Conservation (phyloP, 2,329 filamentous ascomycete species). For the Cadophora sp. region DNA sequence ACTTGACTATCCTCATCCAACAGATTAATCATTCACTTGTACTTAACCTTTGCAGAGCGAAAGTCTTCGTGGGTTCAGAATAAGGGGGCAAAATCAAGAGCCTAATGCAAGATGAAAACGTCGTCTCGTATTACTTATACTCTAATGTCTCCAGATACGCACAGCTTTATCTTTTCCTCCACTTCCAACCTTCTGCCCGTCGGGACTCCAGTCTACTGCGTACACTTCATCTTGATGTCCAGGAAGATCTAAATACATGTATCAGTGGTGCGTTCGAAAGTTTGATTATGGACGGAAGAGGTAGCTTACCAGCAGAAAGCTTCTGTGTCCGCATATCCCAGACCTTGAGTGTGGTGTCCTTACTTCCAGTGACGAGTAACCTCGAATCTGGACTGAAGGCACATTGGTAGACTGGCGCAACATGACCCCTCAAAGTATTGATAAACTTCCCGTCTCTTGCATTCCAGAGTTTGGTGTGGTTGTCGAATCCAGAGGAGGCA, state of each 20-base stretch:
- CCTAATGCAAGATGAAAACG: neutral
- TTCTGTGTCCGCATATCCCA: conserved; percentile 92
- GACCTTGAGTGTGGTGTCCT: conserved; percentile 89
- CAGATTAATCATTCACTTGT: no score
- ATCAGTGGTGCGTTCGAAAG: neutral
- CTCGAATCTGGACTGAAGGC: conserved; percentile 92
- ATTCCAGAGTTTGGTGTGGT: conserved; percentile 92
- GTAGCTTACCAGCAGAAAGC: conserved; percentile 58
- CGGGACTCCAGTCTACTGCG: conserved; percentile 92
- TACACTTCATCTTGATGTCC: conserved; percentile 94
- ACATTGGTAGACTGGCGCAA: conserved; percentile 89
- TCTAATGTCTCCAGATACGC: conserved; percentile 68
- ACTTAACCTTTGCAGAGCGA: no score
- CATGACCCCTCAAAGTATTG: conserved; percentile 86
- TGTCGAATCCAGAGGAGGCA: conserved; percentile 90
- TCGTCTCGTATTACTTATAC: neutral
- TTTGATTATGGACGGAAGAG: neutral
- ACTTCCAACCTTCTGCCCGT: conserved; percentile 87
- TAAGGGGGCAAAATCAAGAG: neutral
- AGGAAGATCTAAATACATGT: conserved; percentile 70
- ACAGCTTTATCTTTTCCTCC: conserved; percentile 91
- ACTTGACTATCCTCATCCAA: no score
- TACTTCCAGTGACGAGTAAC: conserved; percentile 85
- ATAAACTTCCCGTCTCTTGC: conserved; percentile 80
- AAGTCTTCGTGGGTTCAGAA: no score